Conservation (phyloP, 345 rosid genomes). For the Cardamine occulta region DNA sequence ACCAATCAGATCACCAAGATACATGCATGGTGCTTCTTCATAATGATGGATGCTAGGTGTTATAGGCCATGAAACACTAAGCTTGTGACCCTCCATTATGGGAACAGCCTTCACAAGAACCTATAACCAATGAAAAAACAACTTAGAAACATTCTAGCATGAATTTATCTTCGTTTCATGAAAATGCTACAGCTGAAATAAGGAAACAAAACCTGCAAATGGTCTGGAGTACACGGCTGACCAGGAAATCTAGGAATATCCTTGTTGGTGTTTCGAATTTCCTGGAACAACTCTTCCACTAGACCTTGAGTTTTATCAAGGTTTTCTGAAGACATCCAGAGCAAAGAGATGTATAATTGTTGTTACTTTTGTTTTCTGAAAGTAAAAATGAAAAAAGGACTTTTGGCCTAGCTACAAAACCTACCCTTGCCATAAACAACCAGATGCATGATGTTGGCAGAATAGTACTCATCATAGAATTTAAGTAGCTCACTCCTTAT, state of each 20-base stretch:
- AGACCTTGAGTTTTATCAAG: slow-evolving; percentile 67
- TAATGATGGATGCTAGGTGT: slow-evolving; percentile 75
- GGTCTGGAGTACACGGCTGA: slow-evolving; percentile 76
- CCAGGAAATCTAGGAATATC: slow-evolving; percentile 58
- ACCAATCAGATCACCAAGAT: slow-evolving; percentile 77
- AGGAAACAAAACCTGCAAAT: slow-evolving; percentile 64
- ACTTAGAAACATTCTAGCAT: slow-evolving; percentile 8
- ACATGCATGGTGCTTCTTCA: slow-evolving; percentile 82
- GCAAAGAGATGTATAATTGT: slow-evolving; percentile 24
- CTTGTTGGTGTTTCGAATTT: slow-evolving; percentile 59
- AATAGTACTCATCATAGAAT: slow-evolving; percentile 79
- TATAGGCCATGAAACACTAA: slow-evolving; percentile 77
- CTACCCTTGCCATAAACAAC: slow-evolving; percentile 85
- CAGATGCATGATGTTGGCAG: slow-evolving; percentile 88
- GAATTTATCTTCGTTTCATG: neutral
- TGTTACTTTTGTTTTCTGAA: neutral
- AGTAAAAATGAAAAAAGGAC: neutral
- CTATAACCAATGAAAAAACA: slow-evolving; percentile 45
- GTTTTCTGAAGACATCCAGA: slow-evolving; percentile 56
- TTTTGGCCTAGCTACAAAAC: slow-evolving; percentile 30
- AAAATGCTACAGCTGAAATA: slow-evolving; percentile 18
- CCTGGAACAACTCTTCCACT: slow-evolving; percentile 70
- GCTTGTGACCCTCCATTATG: slow-evolving; percentile 67
- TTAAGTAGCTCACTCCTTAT: slow-evolving; percentile 73
- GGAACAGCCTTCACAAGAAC: slow-evolving; percentile 82